Evolutionary conservation across 495 filamentous ascomycete genomes (phyloP).

Genomic region (Xylaria castorea): DNA sequence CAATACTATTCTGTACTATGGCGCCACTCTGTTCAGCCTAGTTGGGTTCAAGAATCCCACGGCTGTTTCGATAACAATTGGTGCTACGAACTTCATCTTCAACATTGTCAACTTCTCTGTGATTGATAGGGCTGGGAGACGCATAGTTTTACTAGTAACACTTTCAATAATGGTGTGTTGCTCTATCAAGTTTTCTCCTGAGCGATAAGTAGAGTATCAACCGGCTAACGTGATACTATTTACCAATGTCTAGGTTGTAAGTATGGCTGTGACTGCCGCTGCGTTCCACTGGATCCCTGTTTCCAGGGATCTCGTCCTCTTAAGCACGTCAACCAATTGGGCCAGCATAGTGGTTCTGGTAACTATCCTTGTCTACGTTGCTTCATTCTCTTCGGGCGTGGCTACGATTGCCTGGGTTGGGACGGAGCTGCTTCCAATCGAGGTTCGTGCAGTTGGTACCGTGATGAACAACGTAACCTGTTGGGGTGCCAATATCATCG

Average conservation of each 20-base stretch:
- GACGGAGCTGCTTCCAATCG: conserved; percentile 60
- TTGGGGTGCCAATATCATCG: conserved; percentile 61
- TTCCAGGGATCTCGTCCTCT: conserved; percentile 27
- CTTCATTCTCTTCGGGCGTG: conserved; percentile 51
- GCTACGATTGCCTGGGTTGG: conserved; percentile 60
- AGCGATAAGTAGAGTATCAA: not conserved
- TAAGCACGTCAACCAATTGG: conserved; percentile 43
- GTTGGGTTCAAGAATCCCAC: conserved; percentile 60
- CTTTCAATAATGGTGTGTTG: not conserved
- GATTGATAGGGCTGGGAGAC: conserved; percentile 56
- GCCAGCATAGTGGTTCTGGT: conserved; percentile 52
- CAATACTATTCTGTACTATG: conserved; percentile 60
- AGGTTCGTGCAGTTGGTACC: conserved; percentile 59
- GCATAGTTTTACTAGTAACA: conserved; percentile 52
- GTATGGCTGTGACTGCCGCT: conserved; percentile 45
- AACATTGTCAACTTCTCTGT: conserved; percentile 57
- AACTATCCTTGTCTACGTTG: conserved; percentile 56
- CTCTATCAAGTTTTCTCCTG: not conserved
- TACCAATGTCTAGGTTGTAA: not conserved
- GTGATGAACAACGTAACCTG: conserved; percentile 59
- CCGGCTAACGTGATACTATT: not conserved
- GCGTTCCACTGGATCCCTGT: conserved; percentile 59
- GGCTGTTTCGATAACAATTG: conserved; percentile 57
- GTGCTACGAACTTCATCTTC: conserved; percentile 61
- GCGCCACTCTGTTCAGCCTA: conserved; percentile 56